Conservation (phyloP, 345 rosid genomes). For the Corchorus capsularis region DNA sequence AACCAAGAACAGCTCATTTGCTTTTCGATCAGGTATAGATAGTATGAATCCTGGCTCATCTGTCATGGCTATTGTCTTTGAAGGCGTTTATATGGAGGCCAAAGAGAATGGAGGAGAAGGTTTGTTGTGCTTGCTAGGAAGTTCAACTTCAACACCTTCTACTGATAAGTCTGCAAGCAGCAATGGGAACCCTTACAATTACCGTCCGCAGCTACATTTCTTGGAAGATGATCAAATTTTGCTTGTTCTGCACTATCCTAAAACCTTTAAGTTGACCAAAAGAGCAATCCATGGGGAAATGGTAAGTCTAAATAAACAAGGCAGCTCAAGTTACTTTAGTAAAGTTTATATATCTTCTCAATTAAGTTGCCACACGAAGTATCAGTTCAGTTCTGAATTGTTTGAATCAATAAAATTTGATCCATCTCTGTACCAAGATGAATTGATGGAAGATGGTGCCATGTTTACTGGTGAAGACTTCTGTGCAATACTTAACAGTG, state of each 20-base stretch:
- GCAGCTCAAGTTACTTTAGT: neutral
- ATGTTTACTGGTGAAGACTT: neutral
- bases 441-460: constrained; percentile 15
- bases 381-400: constrained; percentile 2
- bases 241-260: constrained; percentile 15
- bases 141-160: neutral
- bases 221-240: constrained; percentile 14
- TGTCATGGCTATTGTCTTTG: neutral
- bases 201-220: neutral
- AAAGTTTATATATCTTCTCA: constrained; percentile 12
- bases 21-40: neutral
- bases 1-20: neutral
- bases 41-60: constrained; percentile 4
- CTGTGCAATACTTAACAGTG: neutral
- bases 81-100: constrained; percentile 10
- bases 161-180: neutral
- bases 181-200: no score
- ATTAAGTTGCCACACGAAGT: neutral
- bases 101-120: neutral
- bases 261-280: constrained; percentile 5
- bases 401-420: neutral
- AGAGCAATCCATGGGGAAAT: constrained; percentile 14
- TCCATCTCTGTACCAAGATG: constrained; percentile 7
- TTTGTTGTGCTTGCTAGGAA: constrained; percentile 17
- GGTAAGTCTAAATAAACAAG: constrained; percentile 7